Conservation (phyloP, 768 basidiomycete genomes). For the Russula abietina region DNA sequence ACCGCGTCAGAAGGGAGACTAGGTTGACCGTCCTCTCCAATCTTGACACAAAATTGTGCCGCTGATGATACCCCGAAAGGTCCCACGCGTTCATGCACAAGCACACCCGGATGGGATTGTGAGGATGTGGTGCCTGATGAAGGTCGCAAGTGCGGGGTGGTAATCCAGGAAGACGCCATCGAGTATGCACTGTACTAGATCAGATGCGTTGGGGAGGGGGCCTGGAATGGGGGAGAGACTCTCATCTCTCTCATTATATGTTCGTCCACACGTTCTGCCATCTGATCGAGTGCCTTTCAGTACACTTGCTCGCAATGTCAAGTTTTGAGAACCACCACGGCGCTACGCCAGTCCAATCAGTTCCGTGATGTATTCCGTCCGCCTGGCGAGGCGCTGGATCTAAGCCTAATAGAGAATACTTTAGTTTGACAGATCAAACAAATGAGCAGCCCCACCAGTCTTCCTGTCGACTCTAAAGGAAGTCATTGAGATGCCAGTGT, state of each 20-base stretch:
- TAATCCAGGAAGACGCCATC: not conserved
- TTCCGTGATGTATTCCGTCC: not conserved
- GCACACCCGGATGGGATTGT: not conserved
- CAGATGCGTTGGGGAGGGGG: not conserved
- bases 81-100: not conserved
- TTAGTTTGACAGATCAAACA: not conserved
- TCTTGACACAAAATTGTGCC: not conserved
- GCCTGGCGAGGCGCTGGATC: not conserved
- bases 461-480: too few species aligned
- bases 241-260: not conserved
- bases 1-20: not conserved
- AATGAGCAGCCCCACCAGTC: not conserved
- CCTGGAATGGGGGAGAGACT: not conserved
- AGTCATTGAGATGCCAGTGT: too few species aligned
- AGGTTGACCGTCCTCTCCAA: not conserved
- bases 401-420: not conserved
- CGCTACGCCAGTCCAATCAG: not conserved
- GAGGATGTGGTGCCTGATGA: not conserved
- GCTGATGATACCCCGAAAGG: not conserved
- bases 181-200: not conserved
- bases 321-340: not conserved
- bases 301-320: too few species aligned
- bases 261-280: not conserved
- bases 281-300: too few species aligned
- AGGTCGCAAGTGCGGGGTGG: not conserved